Conservation (phyloP, 352 stramenopile genomes). For the Phytopythium oedochilum region DNA sequence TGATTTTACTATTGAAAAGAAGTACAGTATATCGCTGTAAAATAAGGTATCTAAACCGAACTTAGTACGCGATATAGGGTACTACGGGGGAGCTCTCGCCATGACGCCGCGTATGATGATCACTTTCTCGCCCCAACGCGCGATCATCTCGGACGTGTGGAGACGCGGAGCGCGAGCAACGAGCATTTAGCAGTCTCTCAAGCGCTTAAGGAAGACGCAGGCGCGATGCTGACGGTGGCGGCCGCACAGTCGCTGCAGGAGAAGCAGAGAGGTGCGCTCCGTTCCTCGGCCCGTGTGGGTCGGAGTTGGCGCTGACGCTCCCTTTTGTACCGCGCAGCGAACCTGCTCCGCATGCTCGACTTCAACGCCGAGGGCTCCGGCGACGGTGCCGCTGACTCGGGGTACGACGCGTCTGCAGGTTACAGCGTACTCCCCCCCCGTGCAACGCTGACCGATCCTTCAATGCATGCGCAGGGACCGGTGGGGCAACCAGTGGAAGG, state of each 20-base stretch:
- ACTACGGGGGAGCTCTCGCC: background rate
- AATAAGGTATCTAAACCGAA: too few relatives aligned
- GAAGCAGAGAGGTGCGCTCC: conserved; percentile 69
- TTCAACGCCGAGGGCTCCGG: conserved; percentile 68
- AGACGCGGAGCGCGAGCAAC: too few relatives aligned
- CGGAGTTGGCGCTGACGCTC: background rate
- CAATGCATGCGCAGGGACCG: conserved; percentile 28
- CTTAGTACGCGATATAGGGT: background rate
- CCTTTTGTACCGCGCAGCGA: conserved; percentile 29
- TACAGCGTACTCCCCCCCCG: too few relatives aligned
- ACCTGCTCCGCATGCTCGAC: conserved; percentile 80
- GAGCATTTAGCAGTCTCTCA: too few relatives aligned
- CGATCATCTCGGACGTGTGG: too few relatives aligned
- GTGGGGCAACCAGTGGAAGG: conserved; percentile 92
- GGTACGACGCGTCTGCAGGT: conserved; percentile 11
- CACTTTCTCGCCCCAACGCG: background rate
- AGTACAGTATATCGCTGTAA: too few relatives aligned
- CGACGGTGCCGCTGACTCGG: conserved; percentile 32
- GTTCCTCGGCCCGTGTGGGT: background rate
- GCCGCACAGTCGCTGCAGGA: conserved; percentile 63
- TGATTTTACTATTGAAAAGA: too few relatives aligned
- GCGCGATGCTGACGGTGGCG: conserved; percentile 27
- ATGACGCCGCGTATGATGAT: background rate
- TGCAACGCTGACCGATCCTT: background rate
- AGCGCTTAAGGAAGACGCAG: too few relatives aligned